Conservation (phyloP, 169 alveolate genomes). For the Plasmodium yoelii region DNA sequence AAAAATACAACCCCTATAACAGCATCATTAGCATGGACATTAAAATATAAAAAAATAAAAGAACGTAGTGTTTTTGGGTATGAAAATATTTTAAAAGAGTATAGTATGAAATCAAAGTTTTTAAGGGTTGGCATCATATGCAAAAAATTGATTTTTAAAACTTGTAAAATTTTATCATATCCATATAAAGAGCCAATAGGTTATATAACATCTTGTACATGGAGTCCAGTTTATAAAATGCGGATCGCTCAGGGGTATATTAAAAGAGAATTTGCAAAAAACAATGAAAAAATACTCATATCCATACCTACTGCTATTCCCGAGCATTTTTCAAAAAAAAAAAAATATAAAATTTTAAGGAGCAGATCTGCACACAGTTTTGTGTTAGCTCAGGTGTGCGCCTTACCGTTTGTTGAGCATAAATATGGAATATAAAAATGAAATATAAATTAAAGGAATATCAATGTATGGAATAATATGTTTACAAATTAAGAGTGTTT, state of each 20-base stretch:
- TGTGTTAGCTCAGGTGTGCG: constrained; percentile 72
- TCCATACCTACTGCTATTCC: constrained; percentile 74
- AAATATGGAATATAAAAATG: constrained; percentile 13
- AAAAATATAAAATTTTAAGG: constrained; percentile 66
- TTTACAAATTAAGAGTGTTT: too few species aligned
- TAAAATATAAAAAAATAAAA: constrained; percentile 80
- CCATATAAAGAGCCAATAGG: constrained; percentile 74
- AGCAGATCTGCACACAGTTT: constrained; percentile 71
- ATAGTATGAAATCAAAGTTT: constrained; percentile 47
- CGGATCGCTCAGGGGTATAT: constrained; percentile 75
- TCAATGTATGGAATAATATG: background rate
- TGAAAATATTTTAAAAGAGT: constrained; percentile 66
- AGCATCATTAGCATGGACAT: constrained; percentile 83
- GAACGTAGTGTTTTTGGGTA: constrained; percentile 79
- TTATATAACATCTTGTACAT: constrained; percentile 72
- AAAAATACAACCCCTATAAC: constrained; percentile 83
- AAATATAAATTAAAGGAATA: background rate
- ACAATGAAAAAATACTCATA: constrained; percentile 67
- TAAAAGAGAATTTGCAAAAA: constrained; percentile 76
- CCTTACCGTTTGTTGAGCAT: constrained; percentile 63
- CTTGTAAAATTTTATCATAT: constrained; percentile 72
- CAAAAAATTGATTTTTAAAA: constrained; percentile 68
- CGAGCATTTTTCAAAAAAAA: constrained; percentile 59
- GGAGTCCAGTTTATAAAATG: constrained; percentile 74
- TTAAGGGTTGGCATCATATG: constrained; percentile 63